These are phyloP conservation scores for Peziza echinospora DNA, from an alignment of 495 filamentous ascomycete species.

Conservation along the genomic window DNA sequence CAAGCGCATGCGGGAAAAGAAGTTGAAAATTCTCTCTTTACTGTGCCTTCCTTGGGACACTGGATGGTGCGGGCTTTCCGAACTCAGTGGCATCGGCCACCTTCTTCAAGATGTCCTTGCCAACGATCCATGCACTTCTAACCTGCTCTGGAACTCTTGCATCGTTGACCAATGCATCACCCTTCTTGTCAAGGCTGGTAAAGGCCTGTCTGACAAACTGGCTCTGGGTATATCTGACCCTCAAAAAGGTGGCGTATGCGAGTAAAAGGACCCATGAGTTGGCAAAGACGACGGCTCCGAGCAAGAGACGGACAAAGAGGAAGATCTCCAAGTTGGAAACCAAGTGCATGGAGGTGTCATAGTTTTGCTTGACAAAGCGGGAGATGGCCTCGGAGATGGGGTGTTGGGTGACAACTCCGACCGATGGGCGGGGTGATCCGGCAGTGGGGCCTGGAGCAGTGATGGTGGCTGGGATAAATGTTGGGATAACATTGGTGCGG, in stretches of 20 bases:
- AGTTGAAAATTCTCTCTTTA: no score
- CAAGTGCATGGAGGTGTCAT: slow-evolving; percentile 70
- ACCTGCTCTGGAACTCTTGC: slow-evolving; percentile 71
- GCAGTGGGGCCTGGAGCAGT: slow-evolving; percentile 23
- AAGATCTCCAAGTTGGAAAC: slow-evolving; percentile 54
- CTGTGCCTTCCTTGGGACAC: neutral
- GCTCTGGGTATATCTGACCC: slow-evolving; percentile 76
- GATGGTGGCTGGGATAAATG: slow-evolving; percentile 21
- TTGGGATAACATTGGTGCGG: slow-evolving; percentile 47
- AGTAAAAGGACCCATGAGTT: slow-evolving; percentile 71
- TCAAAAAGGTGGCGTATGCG: slow-evolving; percentile 80
- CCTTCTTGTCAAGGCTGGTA: slow-evolving; percentile 43
- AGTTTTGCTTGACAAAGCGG: slow-evolving; percentile 90
- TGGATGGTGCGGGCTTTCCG: slow-evolving; percentile 12
- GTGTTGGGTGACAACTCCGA: slow-evolving; percentile 1
- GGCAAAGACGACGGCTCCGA: slow-evolving; percentile 64
- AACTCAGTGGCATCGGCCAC: slow-evolving; percentile 63
- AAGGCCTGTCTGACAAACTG: slow-evolving; percentile 70
- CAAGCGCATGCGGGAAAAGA: no score
- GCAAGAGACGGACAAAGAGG: slow-evolving; percentile 61
- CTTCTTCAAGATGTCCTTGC: slow-evolving; percentile 52
- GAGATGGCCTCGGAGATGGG: slow-evolving; percentile 62
- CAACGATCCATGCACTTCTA: slow-evolving; percentile 57
- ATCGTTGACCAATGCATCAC: slow-evolving; percentile 62
- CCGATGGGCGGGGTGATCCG: slow-evolving; percentile 31